phyloP scores from a whole-genome alignment of 345 rosid genomes.

The Chamaenerion angustifolium region DNA sequence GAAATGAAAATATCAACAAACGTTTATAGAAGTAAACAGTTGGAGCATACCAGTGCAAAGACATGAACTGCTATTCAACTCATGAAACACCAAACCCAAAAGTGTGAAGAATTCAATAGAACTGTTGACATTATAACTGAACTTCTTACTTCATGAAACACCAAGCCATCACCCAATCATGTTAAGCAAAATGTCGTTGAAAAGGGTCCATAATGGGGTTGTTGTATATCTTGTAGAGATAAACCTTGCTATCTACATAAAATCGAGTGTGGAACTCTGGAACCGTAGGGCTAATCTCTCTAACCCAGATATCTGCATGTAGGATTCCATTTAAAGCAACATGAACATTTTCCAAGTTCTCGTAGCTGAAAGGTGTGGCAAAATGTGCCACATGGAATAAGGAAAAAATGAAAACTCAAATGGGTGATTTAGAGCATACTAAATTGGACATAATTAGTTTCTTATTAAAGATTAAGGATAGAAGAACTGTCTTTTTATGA shows the following conservation, averaged over 20 bases:
- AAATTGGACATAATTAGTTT: too few species aligned
- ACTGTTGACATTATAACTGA: too few species aligned
- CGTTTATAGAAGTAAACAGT: too few species aligned
- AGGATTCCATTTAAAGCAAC: slow-evolving; percentile 79
- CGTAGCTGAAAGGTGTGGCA: slow-evolving; percentile 71
- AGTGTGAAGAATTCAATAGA: too few species aligned
- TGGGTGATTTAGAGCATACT: neutral
- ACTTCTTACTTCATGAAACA: too few species aligned
- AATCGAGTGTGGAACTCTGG: slow-evolving; percentile 83
- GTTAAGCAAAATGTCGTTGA: slow-evolving; percentile 54
- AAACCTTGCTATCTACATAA: slow-evolving; percentile 58
- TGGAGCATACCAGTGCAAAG: too few species aligned
- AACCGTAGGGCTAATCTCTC: slow-evolving; percentile 65
- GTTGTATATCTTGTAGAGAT: slow-evolving; percentile 67
- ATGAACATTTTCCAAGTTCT: slow-evolving; percentile 47
- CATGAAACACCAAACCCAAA: too few species aligned
- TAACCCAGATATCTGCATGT: slow-evolving; percentile 63
- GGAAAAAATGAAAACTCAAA: neutral
- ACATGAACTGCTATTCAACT: too few species aligned
- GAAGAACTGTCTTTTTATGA: too few species aligned
- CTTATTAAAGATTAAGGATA: too few species aligned
- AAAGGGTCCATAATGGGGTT: slow-evolving; percentile 75
- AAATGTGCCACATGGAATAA: slow-evolving; percentile 97
- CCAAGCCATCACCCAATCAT: slow-evolving; percentile 1
- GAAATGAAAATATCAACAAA: too few species aligned